Evolutionary conservation across 345 rosid species (phyloP).

Genomic region (Chamaenerion angustifolium): DNA sequence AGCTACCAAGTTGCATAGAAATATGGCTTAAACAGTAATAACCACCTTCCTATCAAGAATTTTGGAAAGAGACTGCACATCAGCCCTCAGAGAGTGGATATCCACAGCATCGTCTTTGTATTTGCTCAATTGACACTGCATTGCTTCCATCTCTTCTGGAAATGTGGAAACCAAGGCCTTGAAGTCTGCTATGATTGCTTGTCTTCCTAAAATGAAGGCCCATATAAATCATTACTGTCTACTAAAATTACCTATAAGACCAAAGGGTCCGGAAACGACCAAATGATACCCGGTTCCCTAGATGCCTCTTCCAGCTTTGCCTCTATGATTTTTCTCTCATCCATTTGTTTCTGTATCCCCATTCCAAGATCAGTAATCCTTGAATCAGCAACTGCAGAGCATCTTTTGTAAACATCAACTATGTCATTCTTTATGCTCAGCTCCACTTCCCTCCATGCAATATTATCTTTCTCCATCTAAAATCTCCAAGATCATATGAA

Average conservation of each 20-base stretch:
- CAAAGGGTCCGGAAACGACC: constrained; percentile 2
- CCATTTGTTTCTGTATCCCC: constrained; percentile 57
- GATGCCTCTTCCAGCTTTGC: constrained; percentile 52
- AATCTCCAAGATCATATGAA: constrained; percentile 11
- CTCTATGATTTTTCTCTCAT: constrained; percentile 43
- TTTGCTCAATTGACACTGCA: constrained; percentile 66
- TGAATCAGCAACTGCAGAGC: constrained; percentile 52
- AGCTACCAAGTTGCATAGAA: neutral
- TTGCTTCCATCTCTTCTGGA: constrained; percentile 76
- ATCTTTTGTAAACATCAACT: constrained; percentile 59
- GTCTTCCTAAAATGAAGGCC: constrained; percentile 52
- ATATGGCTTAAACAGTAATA: neutral
- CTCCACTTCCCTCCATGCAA: constrained; percentile 80
- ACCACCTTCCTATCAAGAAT: constrained; percentile 70
- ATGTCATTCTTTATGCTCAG: constrained; percentile 59
- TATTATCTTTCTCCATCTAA: constrained; percentile 80
- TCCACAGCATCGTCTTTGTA: constrained; percentile 67
- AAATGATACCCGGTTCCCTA: constrained; percentile 54
- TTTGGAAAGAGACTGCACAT: constrained; percentile 56
- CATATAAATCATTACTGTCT: constrained; percentile 1
- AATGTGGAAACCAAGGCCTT: constrained; percentile 73
- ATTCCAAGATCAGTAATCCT: constrained; percentile 43
- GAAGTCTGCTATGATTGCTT: constrained; percentile 71
- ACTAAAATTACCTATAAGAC: neutral
- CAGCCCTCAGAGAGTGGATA: constrained; percentile 72